Base-by-base conservation (phyloP, 2,329 filamentous ascomycete species). In the Fusarium clavum region DNA sequence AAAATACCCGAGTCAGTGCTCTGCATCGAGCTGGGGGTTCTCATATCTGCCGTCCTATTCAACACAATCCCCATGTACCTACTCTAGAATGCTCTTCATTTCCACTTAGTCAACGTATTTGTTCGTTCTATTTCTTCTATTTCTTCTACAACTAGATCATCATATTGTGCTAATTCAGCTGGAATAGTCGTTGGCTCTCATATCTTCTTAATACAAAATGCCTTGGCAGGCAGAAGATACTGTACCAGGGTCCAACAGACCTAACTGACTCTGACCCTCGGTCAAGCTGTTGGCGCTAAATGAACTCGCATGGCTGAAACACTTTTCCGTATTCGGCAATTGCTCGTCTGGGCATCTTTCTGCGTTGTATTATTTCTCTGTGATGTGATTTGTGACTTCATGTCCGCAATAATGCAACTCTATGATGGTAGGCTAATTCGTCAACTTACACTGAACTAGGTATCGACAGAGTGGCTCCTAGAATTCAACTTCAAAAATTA, bases 301-400 rank as follows among this genome's bases (percentile, higher is more conserved):
- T 65, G 40, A 49, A 53, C 55, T 40, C 27, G 24, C 49, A 57
- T 34, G 44, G 51, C 32, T 49, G 22, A 54, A 45, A 54, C 70
- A 60, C 72, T 57, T 69, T 61, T 53, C 70, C 69, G 24, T 24
- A 69, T 61, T 38, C 8, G 55, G 72, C 32, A 75, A 74, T 66
- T 49, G 66, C 68, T 74, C 72, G 66, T 70, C 43, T 70, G 68
- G 43, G 13, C 57, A 44, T 53, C 8, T 30, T n/a, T 56, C 20
- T 46, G 25, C 14, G 44, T 11, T 34, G 41, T 58, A 44, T 67
- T 67, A 57, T 58, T 44, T 43, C 44, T 32, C 18, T 46, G 40
- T 29, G 22, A 53, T 59, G 16, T 18, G 49, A 40, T 55, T 27
- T 20, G 24, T 45, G 34, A 52, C 34, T 41, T n/a, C 16, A 46